A percentile compares a stretch with the other conserved stretches of the same genome.
Conservation (phyloP, 2,329 filamentous ascomycete genomes). For the Diaporthe vexans region DNA sequence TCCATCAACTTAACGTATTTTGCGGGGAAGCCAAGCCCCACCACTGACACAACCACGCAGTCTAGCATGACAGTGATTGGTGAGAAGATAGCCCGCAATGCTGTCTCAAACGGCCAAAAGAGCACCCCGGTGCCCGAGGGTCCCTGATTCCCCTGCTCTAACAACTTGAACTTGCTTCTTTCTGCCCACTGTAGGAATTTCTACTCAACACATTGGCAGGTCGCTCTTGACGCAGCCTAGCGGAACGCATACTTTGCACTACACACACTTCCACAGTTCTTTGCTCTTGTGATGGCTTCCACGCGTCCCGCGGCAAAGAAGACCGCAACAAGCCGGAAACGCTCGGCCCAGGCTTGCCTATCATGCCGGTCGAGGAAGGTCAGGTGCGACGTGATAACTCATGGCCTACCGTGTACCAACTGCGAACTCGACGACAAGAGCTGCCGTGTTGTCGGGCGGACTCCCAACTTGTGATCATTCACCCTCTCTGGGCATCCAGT, state of each 20-base stretch:
- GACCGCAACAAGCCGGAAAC: neutral
- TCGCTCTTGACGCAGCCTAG: neutral
- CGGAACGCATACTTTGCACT: neutral
- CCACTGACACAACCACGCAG: neutral
- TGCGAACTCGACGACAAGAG: constrained; percentile 4
- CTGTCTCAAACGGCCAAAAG: no score
- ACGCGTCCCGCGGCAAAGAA: neutral
- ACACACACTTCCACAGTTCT: neutral
- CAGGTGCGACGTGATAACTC: constrained; percentile 1
- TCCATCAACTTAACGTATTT: neutral
- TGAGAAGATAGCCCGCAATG: no score
- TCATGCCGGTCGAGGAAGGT: neutral
- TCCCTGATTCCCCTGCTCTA: no score
- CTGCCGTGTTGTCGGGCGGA: neutral
- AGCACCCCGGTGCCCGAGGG: no score
- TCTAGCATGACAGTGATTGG: no score
- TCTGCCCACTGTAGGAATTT: neutral
- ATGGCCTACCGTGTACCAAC: neutral
- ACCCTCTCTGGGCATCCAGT: neutral
- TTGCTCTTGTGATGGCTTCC: neutral
- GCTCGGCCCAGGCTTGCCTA: neutral
- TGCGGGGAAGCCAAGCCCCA: neutral
- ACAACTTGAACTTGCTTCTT: neutral
- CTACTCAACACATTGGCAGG: neutral
- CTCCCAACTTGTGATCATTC: neutral